phyloP scores from a whole-genome alignment of 495 filamentous ascomycete genomes.

The Penicillium mononematosum region DNA sequence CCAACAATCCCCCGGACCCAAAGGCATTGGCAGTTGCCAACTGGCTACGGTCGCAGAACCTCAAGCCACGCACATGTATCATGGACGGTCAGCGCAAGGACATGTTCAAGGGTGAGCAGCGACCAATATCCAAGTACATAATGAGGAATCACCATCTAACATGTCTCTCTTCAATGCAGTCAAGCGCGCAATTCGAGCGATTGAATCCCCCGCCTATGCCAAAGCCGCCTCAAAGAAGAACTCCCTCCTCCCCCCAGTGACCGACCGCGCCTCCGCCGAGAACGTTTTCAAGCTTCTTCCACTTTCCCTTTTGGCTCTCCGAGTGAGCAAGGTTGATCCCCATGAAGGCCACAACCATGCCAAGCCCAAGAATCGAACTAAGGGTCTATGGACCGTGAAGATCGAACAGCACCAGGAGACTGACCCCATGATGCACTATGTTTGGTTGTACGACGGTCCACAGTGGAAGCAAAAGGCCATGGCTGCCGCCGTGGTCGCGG shows the following conservation, averaged over 20 bases:
- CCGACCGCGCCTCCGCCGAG: constrained; percentile 79
- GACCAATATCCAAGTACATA: not conserved
- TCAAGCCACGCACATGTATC: constrained; percentile 91
- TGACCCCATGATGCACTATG: constrained; percentile 85
- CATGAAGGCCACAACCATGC: constrained; percentile 69
- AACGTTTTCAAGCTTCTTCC: constrained; percentile 94
- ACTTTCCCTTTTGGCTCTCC: constrained; percentile 89
- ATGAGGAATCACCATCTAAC: constrained; percentile 8
- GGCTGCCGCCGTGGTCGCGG: constrained; percentile 73
- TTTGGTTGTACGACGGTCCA: constrained; percentile 93
- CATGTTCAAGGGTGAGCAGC: constrained; percentile 80
- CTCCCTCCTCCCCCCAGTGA: constrained; percentile 82
- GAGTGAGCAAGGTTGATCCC: constrained; percentile 81
- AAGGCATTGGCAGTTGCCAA: constrained; percentile 86
- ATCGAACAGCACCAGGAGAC: constrained; percentile 98
- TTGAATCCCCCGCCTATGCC: constrained; percentile 83
- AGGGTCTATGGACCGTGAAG: constrained; percentile 94
- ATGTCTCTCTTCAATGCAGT: constrained; percentile 51
- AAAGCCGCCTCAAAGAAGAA: constrained; percentile 83
- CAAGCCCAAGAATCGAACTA: constrained; percentile 81
- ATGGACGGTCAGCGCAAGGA: constrained; percentile 96
- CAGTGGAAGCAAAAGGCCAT: constrained; percentile 93
- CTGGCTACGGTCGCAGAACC: constrained; percentile 77
- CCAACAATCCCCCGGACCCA: constrained; percentile 75
- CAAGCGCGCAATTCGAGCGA: constrained; percentile 92